Evolutionary conservation across 352 stramenopile genomes (phyloP), one percentile per base, ranked within the genome.

Genomic region (Phytophthora sojae): DNA sequence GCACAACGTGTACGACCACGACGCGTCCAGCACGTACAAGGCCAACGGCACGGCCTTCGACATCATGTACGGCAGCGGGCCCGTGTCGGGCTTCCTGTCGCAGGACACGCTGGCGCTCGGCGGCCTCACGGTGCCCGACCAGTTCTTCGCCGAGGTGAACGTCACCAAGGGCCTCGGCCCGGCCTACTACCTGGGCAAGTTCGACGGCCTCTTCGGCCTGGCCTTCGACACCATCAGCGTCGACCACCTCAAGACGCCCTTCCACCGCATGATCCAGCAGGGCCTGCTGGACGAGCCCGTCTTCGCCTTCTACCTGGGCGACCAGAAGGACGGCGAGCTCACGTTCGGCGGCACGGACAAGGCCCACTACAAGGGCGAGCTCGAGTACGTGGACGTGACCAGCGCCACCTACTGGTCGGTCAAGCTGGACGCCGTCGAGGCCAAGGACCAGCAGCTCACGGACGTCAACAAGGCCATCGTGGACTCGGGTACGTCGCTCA

Each of bases 201-300:
- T 99, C 77, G 98, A 99, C 80, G 98, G 98, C 29, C 99, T 99
- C 69, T 92, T 99, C 57, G 98, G 98, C 49, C 76, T 99, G 15
- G 98, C 90, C 29, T 99, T 99, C 67, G 93, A 98, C 65, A 81
- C 86, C 6, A 97, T 99, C 72, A 95, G 85, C 57, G 93, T 99
- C 15, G 92, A 96, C 62, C 86, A 96, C 68, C 77, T 98, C 1
- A 90, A 90, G 59, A 99, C 97, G 5, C 94, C 97, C 3, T 99
- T 99, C 78, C 88, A 98, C 53, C 90, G 96, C 57, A 86, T 99
- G 56, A 87, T 99, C 37, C 85, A 98, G 57, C 77, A 94, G 57
- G 89, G 88, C 3, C 60, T 90, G 30, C 73, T 99, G 25, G 90
- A 97, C 57, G 79, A 97, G 54, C 90, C 90, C 0, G 87, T 99